Conservation (phyloP, 2,329 filamentous ascomycete genomes). For the Escovopsis sp. region DNA sequence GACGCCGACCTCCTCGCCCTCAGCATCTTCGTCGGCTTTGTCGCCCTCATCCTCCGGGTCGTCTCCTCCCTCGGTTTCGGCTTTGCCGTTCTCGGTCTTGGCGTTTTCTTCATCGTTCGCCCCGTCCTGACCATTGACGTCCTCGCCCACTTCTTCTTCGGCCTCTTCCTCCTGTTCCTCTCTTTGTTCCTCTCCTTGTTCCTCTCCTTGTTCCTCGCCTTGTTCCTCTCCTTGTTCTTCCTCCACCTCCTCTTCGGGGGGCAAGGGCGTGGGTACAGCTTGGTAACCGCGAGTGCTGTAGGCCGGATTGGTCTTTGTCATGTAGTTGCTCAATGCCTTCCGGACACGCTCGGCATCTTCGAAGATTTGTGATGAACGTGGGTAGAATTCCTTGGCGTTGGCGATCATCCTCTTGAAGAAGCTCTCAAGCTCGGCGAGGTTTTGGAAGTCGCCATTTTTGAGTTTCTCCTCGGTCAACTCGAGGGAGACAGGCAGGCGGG, state of each 20-base stretch:
- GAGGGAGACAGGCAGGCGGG: conserved; percentile 65
- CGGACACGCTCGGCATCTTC: conserved; percentile 77
- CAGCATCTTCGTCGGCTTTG: conserved; percentile 20
- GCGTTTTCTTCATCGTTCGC: conserved; percentile 16
- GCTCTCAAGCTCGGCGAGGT: conserved; percentile 61
- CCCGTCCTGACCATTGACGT: conserved; percentile 9
- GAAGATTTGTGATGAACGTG: conserved; percentile 55
- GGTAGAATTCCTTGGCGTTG: conserved; percentile 76
- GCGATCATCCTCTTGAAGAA: conserved; percentile 79
- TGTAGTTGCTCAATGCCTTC: conserved; percentile 75
- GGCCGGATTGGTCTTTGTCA: conserved; percentile 75
- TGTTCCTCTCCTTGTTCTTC: conserved; percentile 17
- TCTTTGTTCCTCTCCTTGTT: conserved; percentile 7
- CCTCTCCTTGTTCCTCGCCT: conserved; percentile 16
- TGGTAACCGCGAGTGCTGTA: conserved; percentile 56
- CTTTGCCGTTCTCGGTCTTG: conserved; percentile 8
- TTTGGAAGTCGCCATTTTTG: conserved; percentile 50
- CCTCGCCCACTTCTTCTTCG: conserved; percentile 14
- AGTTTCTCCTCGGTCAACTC: conserved; percentile 65
- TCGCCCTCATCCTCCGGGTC: conserved; percentile 3
- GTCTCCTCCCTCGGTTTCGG: conserved; percentile 15
- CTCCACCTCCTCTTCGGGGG: conserved; percentile 22
- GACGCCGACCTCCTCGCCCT: conserved; percentile 15
- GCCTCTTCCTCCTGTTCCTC: conserved; percentile 13
- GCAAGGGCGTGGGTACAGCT: conserved; percentile 59